Conservation (phyloP, 164 flowering plant species). For the Vitis riparia region DNA sequence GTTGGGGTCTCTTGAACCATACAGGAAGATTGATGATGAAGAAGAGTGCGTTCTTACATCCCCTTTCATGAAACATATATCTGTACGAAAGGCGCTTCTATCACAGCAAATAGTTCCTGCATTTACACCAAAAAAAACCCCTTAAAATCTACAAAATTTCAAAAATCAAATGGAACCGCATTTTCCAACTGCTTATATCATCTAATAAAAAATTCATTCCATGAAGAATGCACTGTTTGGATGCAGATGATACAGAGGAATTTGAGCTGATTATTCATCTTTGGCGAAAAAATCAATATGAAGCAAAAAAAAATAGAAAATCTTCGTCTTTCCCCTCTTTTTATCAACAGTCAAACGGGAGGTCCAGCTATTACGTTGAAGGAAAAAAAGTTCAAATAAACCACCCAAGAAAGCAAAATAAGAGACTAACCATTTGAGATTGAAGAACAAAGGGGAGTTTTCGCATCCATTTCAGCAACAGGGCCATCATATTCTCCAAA, state of each 20-base stretch:
- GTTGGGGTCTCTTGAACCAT: conserved; percentile 28
- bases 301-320: too few relatives aligned
- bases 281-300: too few relatives aligned
- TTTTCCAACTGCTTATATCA: too few relatives aligned
- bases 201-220: too few relatives aligned
- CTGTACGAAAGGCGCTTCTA: conserved; percentile 63
- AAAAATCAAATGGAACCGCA: too few relatives aligned
- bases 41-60: conserved; percentile 76
- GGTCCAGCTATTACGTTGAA: background rate
- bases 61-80: conserved; percentile 84
- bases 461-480: conserved; percentile 16
- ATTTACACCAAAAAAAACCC: background rate
- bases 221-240: too few relatives aligned
- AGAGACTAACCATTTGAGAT: conserved; percentile 46
- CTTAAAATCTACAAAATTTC: background rate
- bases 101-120: conserved; percentile 83
- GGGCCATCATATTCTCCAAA: conserved; percentile 31
- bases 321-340: too few relatives aligned
- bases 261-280: too few relatives aligned
- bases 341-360: background rate
- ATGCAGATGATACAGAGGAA: too few relatives aligned
- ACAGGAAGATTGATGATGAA: conserved; percentile 65
- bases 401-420: background rate
- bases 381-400: too few relatives aligned
- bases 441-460: conserved; percentile 45